Conservation (phyloP, 805 yeast genomes). For the Myxozyma melibiosi region DNA sequence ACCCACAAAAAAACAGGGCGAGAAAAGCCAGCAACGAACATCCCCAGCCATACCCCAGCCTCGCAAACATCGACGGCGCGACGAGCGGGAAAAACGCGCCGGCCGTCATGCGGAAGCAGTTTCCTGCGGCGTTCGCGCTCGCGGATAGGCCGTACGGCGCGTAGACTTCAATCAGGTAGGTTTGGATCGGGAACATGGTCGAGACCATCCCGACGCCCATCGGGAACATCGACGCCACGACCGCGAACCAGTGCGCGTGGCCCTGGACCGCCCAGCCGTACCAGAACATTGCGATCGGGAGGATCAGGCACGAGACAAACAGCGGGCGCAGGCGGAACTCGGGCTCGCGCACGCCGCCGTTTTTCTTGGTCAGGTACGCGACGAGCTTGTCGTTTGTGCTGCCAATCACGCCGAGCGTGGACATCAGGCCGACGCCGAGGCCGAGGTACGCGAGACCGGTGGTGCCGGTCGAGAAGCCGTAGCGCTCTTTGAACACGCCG, state of each 20-base stretch:
- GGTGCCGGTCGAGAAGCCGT: constrained; percentile 50
- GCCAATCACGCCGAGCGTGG: constrained; percentile 56
- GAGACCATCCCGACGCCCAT: constrained; percentile 44
- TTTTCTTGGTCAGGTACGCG: constrained; percentile 39
- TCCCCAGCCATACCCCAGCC: constrained; percentile 33
- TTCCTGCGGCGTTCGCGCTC: constrained; percentile 68
- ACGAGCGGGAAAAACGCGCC: constrained; percentile 72
- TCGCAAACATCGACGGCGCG: constrained; percentile 50
- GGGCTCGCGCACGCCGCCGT: constrained; percentile 42
- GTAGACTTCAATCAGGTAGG: constrained; percentile 47
- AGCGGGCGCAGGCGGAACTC: constrained; percentile 54
- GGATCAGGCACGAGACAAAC: constrained; percentile 50
- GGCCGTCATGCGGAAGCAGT: constrained; percentile 61
- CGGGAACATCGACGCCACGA: constrained; percentile 60
- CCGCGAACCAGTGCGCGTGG: constrained; percentile 54
- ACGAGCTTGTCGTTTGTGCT: constrained; percentile 49
- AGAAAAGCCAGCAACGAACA: constrained; percentile 59
- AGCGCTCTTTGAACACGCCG: constrained; percentile 53
- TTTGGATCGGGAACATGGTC: constrained; percentile 45
- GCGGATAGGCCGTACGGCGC: constrained; percentile 66
- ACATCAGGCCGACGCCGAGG: constrained; percentile 55
- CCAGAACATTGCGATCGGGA: constrained; percentile 53
- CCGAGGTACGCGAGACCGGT: constrained; percentile 64
- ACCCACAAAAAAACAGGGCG: constrained; percentile 18
- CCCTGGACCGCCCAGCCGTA: constrained; percentile 55